These are phyloP conservation scores for Cicer arietinum DNA, from an alignment of 306 rosid genomes.

Conservation along the genomic window DNA sequence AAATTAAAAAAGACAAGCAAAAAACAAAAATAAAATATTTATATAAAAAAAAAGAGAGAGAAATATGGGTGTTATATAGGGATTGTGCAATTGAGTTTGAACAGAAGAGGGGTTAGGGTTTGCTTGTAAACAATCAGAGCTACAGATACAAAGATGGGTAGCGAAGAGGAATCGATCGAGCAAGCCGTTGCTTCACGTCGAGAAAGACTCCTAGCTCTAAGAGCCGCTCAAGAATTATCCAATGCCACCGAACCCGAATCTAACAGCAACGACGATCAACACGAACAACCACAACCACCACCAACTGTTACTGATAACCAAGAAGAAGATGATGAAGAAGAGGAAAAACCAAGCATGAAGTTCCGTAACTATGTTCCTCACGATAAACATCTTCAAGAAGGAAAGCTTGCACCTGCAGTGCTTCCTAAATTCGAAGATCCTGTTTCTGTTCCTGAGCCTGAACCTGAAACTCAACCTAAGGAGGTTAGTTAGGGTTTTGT, in stretches of 20 bases:
- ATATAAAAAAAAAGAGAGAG: no score
- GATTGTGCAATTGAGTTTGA: background rate
- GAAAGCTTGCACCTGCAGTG: slow-evolving; percentile 79
- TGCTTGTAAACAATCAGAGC: background rate
- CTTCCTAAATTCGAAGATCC: slow-evolving; percentile 94
- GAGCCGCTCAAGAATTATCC: slow-evolving; percentile 74
- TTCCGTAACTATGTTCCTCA: slow-evolving; percentile 97
- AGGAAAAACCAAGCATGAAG: slow-evolving; percentile 62
- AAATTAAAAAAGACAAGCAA: no score
- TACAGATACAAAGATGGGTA: slow-evolving; percentile 45
- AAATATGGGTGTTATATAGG: no score
- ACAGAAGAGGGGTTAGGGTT: slow-evolving; percentile 35
- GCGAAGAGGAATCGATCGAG: slow-evolving; percentile 71
- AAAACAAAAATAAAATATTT: no score
- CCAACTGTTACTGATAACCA: background rate
- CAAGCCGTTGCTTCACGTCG: slow-evolving; percentile 74
- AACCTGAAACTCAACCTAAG: slow-evolving; percentile 50
- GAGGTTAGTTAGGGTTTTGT: slow-evolving; percentile 51
- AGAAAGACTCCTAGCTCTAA: slow-evolving; percentile 79
- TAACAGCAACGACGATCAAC: slow-evolving; percentile 13
- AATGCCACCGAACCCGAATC: slow-evolving; percentile 56
- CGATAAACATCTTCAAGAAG: slow-evolving; percentile 84
- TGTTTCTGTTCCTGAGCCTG: slow-evolving; percentile 63
- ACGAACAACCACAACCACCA: slow-evolving; percentile 4
- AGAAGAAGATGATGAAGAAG: background rate